Evolutionary conservation across 1,284 basidiomycete species (phyloP), one percentile per base, ranked within the genome.

Genomic region (Malassezia equina): DNA sequence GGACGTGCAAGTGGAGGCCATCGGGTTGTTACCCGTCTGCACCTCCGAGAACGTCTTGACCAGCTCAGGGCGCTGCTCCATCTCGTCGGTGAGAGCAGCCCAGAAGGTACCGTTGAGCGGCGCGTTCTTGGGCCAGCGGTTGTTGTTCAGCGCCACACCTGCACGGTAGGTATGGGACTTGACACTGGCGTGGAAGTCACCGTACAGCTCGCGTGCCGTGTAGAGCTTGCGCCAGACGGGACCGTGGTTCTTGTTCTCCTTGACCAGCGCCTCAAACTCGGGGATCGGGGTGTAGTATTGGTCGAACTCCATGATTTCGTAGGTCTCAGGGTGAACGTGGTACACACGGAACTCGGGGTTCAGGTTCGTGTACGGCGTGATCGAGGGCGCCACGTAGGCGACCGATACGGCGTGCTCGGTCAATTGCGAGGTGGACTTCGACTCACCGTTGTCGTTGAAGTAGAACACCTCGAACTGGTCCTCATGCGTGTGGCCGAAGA

Each of bases 81-180:
- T 86, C 48, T 55, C 53, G 41, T 55, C 53, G 3, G 86, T 88
- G 39, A 88, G 82, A 24, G 76, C 79, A 64, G 86, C 85, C 85
- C 85, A 88, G 82, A 84, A 88, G 7, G 86, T 86, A 15, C 83
- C 85, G 64, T 88, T 88, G 54, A 88, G 73, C 0, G 86, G 86
- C 58, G 85, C 85, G 45, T 79, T 78, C 6, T 75, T 66, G 5
- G 80, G 79, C 86, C 86, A 88, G 11, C 55, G 41, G 7, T 56
- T 62, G 4, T 40, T 44, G 2, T 41, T 40, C 1, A 56, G 48
- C 21, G 27, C 19, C 17, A 56, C 54, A 15, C 36, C 46, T 4
- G 43, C 49, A 2, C 17, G 13, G 44, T 56, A 56, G 15, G 44
- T 55, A 31, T 46, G 45, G 4, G 24, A 21, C 12, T 21, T 15